Base-by-base conservation (phyloP, 768 basidiomycete species). In the Tylopilus cervinicoccineus region DNA sequence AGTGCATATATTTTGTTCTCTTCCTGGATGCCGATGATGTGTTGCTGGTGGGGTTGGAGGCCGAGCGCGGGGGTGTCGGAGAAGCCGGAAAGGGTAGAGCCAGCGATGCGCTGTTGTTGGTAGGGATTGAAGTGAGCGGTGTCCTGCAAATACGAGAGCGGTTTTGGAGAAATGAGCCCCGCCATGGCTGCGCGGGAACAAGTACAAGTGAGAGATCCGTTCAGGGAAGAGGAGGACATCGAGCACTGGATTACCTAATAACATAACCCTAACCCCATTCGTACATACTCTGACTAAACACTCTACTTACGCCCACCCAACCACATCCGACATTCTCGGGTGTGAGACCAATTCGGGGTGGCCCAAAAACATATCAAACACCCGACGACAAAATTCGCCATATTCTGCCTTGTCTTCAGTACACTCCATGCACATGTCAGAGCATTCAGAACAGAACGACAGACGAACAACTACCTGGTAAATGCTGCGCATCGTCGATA, bases 1-100 rank as follows among this genome's bases (percentile, higher is more conserved):
- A 98, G 78, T 11, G 76, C 74, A 68, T 93, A 95, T 37, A 99
- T 96, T 73, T 96, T 94, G 56, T 74, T 74, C 62, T 87, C 85
- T 53, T 88, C 85, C 29, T 80, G 79, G 19, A 76, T 65, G 19
- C 63, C 63, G 53, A 74, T 64, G n/a, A 81, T 73, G 4, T 77
- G 73, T 52, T 83, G 82, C 8, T 77, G 74, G 38, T 83, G 70
- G 6, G 76, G 70, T 10, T 77, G 72, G n/a, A 74, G 63, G 17
- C 73, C 65, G 48, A 79, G 74, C 13, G 81, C 76, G n/a, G 82
- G 81, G 17, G 83, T 78, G 46, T 84, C 86, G 36, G 83, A 73
- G 64, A 82, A 87, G 29, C 62, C 71, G 46, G 68, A 52, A 37
- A 65, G 53, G 24, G 55, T 56, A 38, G 63, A 56, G n/a, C 57